Evolutionary conservation across 176 grass and related monocot species (phyloP).

Genomic region (Cenchrus americanus): DNA sequence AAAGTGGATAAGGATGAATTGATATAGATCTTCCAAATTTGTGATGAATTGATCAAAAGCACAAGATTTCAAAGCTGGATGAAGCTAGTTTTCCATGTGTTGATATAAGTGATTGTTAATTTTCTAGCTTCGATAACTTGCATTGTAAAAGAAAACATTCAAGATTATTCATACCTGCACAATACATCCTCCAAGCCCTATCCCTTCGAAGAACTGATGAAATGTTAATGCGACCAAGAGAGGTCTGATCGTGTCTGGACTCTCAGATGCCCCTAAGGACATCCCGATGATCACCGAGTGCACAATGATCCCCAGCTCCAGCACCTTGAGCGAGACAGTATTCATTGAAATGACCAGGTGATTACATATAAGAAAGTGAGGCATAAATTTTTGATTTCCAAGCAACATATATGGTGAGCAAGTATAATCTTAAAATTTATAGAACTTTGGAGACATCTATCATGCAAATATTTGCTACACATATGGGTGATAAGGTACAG

Average conservation of each 20-base stretch:
- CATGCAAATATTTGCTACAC: not conserved
- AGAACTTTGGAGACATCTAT: not conserved
- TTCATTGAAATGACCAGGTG: not conserved
- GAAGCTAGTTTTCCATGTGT: not conserved
- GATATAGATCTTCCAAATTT: not conserved
- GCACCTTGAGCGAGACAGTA: conserved; percentile 44
- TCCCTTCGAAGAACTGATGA: conserved; percentile 69
- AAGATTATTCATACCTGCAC: conserved; percentile 38
- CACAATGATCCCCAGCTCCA: conserved; percentile 67
- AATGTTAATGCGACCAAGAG: conserved; percentile 63
- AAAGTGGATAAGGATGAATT: too few species aligned
- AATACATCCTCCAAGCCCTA: conserved; percentile 63
- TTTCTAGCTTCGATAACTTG: not conserved
- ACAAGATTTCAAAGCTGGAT: not conserved
- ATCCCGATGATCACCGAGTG: conserved; percentile 74
- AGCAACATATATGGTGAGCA: not conserved
- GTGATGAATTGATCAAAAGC: not conserved
- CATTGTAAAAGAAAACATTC: not conserved
- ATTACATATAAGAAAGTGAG: not conserved
- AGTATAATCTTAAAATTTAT: not conserved
- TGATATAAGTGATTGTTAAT: not conserved
- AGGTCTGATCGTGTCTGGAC: conserved; percentile 53
- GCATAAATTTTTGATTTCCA: not conserved
- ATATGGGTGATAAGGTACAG: not conserved
- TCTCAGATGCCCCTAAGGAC: conserved; percentile 51